Conservation (phyloP, 1,284 basidiomycete species). For the Malassezia furfur region DNA sequence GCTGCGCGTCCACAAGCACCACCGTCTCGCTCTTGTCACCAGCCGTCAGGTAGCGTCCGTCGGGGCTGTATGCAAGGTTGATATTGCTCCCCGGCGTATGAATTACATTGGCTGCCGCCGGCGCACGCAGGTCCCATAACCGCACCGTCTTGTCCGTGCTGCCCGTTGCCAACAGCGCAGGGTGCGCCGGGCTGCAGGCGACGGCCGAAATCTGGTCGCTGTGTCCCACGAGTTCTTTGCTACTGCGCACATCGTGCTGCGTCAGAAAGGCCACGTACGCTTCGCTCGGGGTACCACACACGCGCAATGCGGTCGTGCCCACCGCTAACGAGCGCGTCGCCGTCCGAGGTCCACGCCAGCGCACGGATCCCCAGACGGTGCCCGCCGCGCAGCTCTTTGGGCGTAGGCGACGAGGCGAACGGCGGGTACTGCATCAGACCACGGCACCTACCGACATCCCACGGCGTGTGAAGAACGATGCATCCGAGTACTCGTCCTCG, state of each 20-base stretch:
- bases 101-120: not conserved
- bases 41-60: constrained; percentile 29
- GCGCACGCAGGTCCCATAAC: constrained; percentile 34
- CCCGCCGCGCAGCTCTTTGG: constrained; percentile 24
- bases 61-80: constrained; percentile 36
- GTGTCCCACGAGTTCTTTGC: constrained; percentile 37
- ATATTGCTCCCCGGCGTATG: constrained; percentile 31
- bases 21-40: constrained; percentile 40
- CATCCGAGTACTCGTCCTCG: constrained; percentile 6
- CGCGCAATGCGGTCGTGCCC: constrained; percentile 25
- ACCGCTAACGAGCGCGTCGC: constrained; percentile 32
- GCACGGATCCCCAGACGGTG: constrained; percentile 27
- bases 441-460: constrained; percentile 3
- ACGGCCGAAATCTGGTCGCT: constrained; percentile 38
- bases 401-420: constrained; percentile 1
- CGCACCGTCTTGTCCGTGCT: constrained; percentile 33
- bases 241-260: constrained; percentile 25
- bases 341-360: constrained; percentile 34
- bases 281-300: constrained; percentile 36
- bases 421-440: constrained; percentile 5
- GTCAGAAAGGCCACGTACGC: constrained; percentile 13
- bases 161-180: constrained; percentile 34
- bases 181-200: constrained; percentile 29
- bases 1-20: constrained; percentile 25
- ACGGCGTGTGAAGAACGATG: constrained; percentile 4